Base-by-base conservation (phyloP, 805 yeast genomes). In the Schizosaccharomyces lindneri region DNA sequence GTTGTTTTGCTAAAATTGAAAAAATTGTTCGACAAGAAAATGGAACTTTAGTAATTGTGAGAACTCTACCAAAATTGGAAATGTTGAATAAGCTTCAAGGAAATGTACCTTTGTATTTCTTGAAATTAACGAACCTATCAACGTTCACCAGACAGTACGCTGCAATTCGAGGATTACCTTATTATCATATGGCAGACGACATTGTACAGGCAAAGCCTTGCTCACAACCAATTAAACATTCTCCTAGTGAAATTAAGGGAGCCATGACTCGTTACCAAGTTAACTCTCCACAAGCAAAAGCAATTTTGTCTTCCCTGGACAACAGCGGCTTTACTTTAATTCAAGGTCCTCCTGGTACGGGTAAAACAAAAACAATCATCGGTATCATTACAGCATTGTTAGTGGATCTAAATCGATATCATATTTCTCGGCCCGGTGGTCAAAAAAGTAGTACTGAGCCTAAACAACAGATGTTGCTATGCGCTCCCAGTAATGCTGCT, bases 401-500 rank as follows among this genome's bases (percentile, higher is more conserved):
- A 61, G 68, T 71, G 2, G 67, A 66, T 48, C 32, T 63, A 5
- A 62, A 64, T n/a, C 66, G 67, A 11, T 60, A 61, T 2, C 63
- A 65, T 17, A 67, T 67, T 24, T 27, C 59, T 4, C 62, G 66
- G 17, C 67, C 69, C 11, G 68, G 67, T 6, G 6, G 65, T 64
- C 41, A 46, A 24, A n/a, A 6, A 2, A 15, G 29, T 21, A 24
- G 55, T 6, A 43, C 29, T 6, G 51, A 63, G 6, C 71, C 70
- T 39, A 73, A 72, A 36, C 76, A 79, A 43, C 85, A 86, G 63
- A 80, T 93, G 0, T 73, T 93, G 61, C 81, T 93, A 21, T 94
- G 98, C 78, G 97, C 98, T 1, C 99, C 99, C 2, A 87, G 96
- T 70, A 93, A 93, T 74, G 99, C 99, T 0, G 99, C 99, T 15